phyloP scores from a whole-genome alignment of 805 yeast species.

The Blastobotrys peoriensis region DNA sequence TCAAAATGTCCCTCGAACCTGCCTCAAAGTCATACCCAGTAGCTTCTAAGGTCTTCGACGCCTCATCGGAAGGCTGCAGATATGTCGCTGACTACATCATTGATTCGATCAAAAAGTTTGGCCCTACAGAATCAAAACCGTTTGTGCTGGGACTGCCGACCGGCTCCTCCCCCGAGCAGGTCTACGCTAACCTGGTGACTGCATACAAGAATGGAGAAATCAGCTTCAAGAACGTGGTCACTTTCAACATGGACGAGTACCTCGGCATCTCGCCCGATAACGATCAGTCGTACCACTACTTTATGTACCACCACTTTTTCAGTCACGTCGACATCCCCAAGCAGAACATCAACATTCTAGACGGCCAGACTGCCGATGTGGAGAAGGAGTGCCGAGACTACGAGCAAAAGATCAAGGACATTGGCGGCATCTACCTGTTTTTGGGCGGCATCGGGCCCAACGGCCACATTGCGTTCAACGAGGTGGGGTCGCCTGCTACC shows the following conservation, averaged over 20 bases:
- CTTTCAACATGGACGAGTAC: slow-evolving; percentile 61
- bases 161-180: slow-evolving; percentile 55
- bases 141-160: slow-evolving; percentile 53
- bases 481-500: slow-evolving; percentile 44
- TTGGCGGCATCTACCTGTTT: slow-evolving; percentile 48
- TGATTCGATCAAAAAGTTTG: slow-evolving; percentile 37
- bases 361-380: slow-evolving; percentile 44
- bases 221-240: slow-evolving; percentile 47
- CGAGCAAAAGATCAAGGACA: slow-evolving; percentile 42
- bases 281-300: slow-evolving; percentile 50
- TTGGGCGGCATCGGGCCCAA: slow-evolving; percentile 58
- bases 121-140: slow-evolving; percentile 41
- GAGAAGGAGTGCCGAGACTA: slow-evolving; percentile 43
- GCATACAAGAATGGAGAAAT: slow-evolving; percentile 39
- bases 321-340: slow-evolving; percentile 49
- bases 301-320: slow-evolving; percentile 52
- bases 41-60: slow-evolving; percentile 6
- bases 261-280: slow-evolving; percentile 42
- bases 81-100: slow-evolving; percentile 42
- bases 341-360: slow-evolving; percentile 47
- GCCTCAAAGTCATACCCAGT: neutral
- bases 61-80: slow-evolving; percentile 25
- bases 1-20: too few relatives aligned
- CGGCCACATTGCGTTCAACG: slow-evolving; percentile 58
- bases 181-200: slow-evolving; percentile 41